phyloP scores from a whole-genome alignment of 78 protist genomes.

The Paulinella micropora region DNA sequence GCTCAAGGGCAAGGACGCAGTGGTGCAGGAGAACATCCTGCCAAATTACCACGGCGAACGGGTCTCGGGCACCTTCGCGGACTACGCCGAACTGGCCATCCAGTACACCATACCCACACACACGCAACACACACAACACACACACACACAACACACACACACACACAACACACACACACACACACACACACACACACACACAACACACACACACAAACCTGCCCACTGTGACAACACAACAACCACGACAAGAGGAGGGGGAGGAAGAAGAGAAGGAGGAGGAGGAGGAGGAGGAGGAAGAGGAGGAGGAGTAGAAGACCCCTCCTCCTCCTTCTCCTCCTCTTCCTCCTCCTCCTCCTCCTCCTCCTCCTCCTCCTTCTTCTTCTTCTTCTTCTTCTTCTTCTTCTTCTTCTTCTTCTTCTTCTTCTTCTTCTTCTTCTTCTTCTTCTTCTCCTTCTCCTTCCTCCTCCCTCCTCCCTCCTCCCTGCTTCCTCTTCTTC shows the following conservation, averaged over 20 bases:
- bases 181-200: too few relatives aligned
- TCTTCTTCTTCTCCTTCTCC: neutral
- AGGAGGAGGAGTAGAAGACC: neutral
- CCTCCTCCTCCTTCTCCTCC: neutral
- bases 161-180: too few relatives aligned
- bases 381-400: neutral
- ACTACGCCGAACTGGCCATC: neutral
- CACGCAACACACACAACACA: too few relatives aligned
- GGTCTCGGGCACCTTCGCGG: neutral
- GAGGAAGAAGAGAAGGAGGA: neutral
- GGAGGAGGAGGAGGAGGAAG: neutral
- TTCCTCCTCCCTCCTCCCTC: too few relatives aligned
- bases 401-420: neutral
- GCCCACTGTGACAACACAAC: neutral
- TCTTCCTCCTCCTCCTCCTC: neutral
- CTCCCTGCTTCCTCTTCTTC: too few relatives aligned
- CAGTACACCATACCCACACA: neutral
- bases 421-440: neutral
- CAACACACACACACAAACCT: too few relatives aligned
- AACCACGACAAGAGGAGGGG: neutral
- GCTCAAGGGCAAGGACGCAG: neutral
- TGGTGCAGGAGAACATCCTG: too few relatives aligned
- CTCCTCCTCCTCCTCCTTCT: neutral
- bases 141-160: too few relatives aligned
- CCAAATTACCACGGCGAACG: neutral